Evolutionary conservation across 2,329 filamentous ascomycete species (phyloP), one percentile per base, ranked within the genome.

Genomic region (Epichloe gansuensis): DNA sequence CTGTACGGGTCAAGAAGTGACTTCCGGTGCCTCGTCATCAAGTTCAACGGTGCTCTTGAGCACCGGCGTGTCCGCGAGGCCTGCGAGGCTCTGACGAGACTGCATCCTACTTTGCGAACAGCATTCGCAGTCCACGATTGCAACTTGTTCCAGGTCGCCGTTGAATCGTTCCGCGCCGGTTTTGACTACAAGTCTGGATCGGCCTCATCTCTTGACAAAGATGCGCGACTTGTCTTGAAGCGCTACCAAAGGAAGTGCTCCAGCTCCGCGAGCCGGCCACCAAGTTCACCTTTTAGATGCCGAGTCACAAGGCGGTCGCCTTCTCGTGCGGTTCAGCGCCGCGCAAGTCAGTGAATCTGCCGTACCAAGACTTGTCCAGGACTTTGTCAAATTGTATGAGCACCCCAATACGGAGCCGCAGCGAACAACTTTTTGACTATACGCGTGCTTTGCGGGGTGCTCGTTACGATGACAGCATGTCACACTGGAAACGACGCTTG

Each of bases 21-120:
- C 53, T 63, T 78, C 44, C 67, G 70, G 57, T 76, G 75, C 57
- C 64, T 78, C 3, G 61, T 74, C 1, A 69, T 80, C 54, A 72
- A 68, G 37, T 75, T 76, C 62, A 72, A 66, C 25, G 75, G 75
- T 0, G 61, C 67, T 0, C 58, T 78, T 0, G 66, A 72, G 34
- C 58, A 63, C 45, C 66, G 68, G 43, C 72, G 69, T 54, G 68
- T 78, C 1, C 70, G 77, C 54, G 65, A 68, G 1, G 73, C 75
- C 0, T 78, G 75, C 57, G 65, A 67, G 23, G 67, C 68, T 12
- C 65, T 79, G 8, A 64, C 66, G 0, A 62, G 63, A 37, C 65
- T 74, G 38, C 76, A 79, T 43, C 72, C 75, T 0, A 75, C 78
- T 31, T 67, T 83, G 7, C 74, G 78, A 23, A 80, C 80, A 0